A percentile compares a stretch with the other conserved stretches of the same genome.
phyloP scores from a whole-genome alignment of 768 basidiomycete species.

The Lentinula detonsa region DNA sequence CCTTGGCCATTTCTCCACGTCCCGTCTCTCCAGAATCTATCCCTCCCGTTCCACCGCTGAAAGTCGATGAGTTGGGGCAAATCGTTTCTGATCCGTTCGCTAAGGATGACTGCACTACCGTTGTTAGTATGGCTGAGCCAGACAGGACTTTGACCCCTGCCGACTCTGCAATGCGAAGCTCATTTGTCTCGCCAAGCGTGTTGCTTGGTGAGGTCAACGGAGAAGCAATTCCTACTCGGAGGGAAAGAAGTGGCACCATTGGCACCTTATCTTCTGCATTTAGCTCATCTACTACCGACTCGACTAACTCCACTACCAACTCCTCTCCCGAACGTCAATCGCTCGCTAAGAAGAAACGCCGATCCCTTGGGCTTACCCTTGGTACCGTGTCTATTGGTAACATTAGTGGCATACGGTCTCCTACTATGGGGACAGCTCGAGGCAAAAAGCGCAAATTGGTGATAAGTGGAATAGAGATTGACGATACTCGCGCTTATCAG shows the following conservation, averaged over 20 bases:
- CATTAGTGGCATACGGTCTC: neutral
- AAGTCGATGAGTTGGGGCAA: neutral
- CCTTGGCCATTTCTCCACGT: neutral
- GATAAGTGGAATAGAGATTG: slow-evolving; percentile 22
- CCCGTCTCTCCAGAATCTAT: neutral
- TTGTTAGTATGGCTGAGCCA: neutral
- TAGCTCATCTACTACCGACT: neutral
- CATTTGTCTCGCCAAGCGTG: neutral
- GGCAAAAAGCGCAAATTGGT: slow-evolving; percentile 24
- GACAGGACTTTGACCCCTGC: neutral
- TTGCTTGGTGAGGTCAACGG: neutral
- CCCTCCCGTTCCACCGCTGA: neutral
- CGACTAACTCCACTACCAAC: neutral
- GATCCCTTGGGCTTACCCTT: neutral
- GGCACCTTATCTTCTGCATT: neutral
- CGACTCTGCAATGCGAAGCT: neutral
- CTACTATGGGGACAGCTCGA: neutral
- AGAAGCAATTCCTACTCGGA: neutral
- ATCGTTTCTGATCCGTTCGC: neutral
- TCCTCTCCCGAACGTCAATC: neutral
- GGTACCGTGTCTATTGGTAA: neutral
- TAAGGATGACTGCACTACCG: neutral
- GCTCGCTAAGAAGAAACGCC: neutral
- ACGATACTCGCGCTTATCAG: slow-evolving; percentile 19
- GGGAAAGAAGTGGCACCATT: slow-evolving; percentile 2